Conservation (phyloP, 2,329 filamentous ascomycete species). For the Trichoderma sp. region DNA sequence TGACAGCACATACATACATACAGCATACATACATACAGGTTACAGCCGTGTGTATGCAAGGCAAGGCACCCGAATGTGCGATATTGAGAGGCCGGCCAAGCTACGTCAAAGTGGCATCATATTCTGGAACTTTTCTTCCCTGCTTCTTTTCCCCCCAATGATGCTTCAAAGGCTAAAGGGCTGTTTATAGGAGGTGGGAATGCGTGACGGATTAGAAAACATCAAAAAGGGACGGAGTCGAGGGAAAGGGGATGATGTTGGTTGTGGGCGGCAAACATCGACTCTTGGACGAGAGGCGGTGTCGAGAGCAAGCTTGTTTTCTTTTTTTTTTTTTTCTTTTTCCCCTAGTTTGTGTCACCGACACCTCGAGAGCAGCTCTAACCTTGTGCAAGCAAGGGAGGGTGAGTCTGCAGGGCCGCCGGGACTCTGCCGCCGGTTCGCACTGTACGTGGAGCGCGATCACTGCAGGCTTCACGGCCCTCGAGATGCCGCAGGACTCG, state of each 20-base stretch:
- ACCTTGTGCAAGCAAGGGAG: slow-evolving; percentile 15
- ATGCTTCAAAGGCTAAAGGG: background rate
- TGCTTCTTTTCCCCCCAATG: background rate
- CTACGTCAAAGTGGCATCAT: slow-evolving; percentile 25
- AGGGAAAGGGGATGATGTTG: background rate
- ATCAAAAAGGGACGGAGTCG: background rate
- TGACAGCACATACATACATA: slow-evolving; percentile 19
- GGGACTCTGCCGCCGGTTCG: background rate
- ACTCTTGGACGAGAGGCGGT: slow-evolving; percentile 15
- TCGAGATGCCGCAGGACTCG: background rate
- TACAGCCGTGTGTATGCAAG: slow-evolving; percentile 6
- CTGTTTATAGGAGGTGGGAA: background rate
- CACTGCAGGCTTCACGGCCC: background rate
- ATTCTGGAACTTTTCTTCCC: background rate
- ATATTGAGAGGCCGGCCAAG: background rate
- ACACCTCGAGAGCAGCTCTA: slow-evolving; percentile 8
- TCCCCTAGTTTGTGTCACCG: slow-evolving; percentile 17
- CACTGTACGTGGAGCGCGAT: slow-evolving; percentile 7
- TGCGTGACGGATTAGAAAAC: background rate
- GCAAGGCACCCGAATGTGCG: background rate
- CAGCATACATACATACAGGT: background rate
- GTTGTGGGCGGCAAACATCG: background rate
- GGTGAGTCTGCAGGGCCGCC: slow-evolving; percentile 11
- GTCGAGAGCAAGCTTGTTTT: background rate
- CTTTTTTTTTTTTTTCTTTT: background rate